Evolutionary conservation across 78 protist genomes (phyloP), one percentile per base, ranked within the genome.

Genomic region (Protostelium mycophagum): DNA sequence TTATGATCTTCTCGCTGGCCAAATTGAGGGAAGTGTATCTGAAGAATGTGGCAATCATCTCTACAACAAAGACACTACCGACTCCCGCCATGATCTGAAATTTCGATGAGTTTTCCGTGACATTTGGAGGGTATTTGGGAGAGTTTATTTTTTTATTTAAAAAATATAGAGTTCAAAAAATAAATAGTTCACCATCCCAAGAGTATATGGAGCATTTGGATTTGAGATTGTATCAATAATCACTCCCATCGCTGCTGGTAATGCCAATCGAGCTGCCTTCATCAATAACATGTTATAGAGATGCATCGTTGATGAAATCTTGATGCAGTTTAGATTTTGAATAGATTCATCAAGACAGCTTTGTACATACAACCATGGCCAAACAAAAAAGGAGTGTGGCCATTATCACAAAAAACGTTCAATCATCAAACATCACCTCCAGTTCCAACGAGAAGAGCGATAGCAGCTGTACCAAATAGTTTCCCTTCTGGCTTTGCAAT

Each of bases 1-100:
- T 89, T 1, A 96, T 91, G 87, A 94, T 87, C 25, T 90, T 73
- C 73, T 94, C 96, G 38, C 94, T 90, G 0, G 96, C 98, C 1
- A 93, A 10, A 31, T 37, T 85, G 34, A 93, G 88, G 37, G 91
- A 38, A 36, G 63, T 88, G 9, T 85, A 38, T 28, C 96, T 37
- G 0, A 89, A 83, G 0, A 51, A 35, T 5, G 92, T 86, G 16
- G 87, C 9, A 0, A 94, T 23, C 5, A 88, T 34, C 31, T 93
- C 91, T 35, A 91, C 25, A 1, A 63, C 34, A 31, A 91, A 91
- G n/a, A 94, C 89, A 36, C 88, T 37, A 0, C 88, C 88, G 34
- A 94, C 73, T 25, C 73, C 73, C 31, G 16, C 73, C 73, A 51
- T 51, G 73, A 51, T 51, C 73, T 51, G 73, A n/a, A n/a, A n/a